Base-by-base conservation (phyloP, 2,329 filamentous ascomycete species). In the Thermoascus crustaceus region DNA sequence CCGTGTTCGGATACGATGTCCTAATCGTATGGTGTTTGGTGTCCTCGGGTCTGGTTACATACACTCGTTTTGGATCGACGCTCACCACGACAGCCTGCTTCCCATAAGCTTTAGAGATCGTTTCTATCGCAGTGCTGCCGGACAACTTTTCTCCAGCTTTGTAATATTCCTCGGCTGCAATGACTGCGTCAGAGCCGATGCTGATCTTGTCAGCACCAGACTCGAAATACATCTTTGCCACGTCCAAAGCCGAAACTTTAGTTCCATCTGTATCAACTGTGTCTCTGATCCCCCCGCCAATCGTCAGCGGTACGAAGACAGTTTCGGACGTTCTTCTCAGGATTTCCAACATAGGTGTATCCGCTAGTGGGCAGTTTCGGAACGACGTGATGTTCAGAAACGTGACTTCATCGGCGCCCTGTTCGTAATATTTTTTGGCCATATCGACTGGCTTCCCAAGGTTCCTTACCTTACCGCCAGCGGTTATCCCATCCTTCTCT, bases 341-440 rank as follows among this genome's bases (percentile, higher is more conserved):
- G 36, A 98, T 80, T 65, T 98, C 89, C 34, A 98, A 78, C 91
- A 98, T 98, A 5, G 91, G 91, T 3, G 88, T 69, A 64, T 98
- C 91, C 46, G 81, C 85, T 8, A 96, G 65, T 5, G 91, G 91
- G 46, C 87, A 94, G 67, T 96, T 91, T 43, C 91, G 81, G 75
- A 98, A 98, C 13, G 83, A 91, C 1, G 89, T 98, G 56, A 98
- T 98, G 72, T 98, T 98, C 48, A 98, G 73, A 63, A 98, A 98
- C 1, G 89, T 94, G 37, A 98, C 76, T 64, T 98, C 91, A 62
- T 98, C 91, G 8, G 91, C 88, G 40, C 91, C 91, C 64, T 94
- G 86, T 54, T 93, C 82, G 69, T 96, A 98, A 70, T 98, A 98
- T 53, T 77, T 79, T 62, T 78, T 78, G 6, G 91, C 91, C 76